Evolutionary conservation across 768 basidiomycete species (phyloP).

Genomic region (Mrakia blollopis): DNA sequence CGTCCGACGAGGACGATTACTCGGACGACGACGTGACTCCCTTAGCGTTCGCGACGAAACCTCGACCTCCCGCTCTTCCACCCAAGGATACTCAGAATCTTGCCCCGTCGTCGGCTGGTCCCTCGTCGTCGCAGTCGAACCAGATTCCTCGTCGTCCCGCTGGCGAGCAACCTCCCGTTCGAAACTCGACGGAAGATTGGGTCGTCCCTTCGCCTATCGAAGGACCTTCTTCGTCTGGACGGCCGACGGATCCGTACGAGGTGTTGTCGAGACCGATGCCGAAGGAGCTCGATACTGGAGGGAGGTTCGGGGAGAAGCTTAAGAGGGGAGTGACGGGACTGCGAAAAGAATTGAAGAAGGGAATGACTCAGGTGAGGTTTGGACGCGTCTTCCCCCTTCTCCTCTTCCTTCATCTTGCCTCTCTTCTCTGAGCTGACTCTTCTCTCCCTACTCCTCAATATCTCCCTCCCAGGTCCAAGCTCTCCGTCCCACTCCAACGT

Average conservation of each 20-base stretch:
- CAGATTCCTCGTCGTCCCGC: not conserved
- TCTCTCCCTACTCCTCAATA: not conserved
- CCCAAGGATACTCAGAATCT: not conserved
- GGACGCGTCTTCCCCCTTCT: not conserved
- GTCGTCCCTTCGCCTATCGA: not conserved
- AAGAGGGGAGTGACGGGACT: constrained; percentile 21
- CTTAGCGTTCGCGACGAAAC: not conserved
- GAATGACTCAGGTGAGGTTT: constrained; percentile 1
- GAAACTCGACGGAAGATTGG: not conserved
- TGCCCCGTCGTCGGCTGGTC: not conserved
- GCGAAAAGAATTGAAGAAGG: constrained; percentile 15
- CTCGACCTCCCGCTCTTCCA: not conserved
- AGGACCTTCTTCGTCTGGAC: not conserved
- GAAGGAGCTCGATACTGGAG: constrained; percentile 18
- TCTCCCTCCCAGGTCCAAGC: constrained; percentile 10
- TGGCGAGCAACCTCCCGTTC: not conserved
- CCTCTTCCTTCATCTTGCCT: not conserved
- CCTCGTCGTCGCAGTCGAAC: not conserved
- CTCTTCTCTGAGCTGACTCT: not conserved
- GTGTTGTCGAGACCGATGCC: constrained; percentile 32
- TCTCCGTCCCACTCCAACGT: not conserved
- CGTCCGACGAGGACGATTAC: constrained; percentile 2
- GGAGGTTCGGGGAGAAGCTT: constrained; percentile 16
- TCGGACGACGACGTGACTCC: not conserved
- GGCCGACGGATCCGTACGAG: constrained; percentile 28